Evolutionary conservation across 768 basidiomycete genomes (phyloP).

Genomic region (Pseudohyphozyma bogoriensis): DNA sequence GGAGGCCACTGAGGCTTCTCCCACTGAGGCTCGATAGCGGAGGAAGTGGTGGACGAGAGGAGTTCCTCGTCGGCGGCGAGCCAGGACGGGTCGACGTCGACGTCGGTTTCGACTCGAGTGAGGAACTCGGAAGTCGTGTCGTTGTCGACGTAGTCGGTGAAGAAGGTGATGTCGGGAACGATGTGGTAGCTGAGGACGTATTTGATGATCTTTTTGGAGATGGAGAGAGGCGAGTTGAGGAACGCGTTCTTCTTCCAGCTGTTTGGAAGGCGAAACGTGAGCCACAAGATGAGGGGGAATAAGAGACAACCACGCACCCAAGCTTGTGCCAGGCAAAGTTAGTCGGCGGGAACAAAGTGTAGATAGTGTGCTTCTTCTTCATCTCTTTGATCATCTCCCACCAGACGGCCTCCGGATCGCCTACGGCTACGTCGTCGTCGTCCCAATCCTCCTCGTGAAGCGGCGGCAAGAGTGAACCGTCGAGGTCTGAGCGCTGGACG

Average conservation of each 20-base stretch:
- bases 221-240: constrained; percentile 38
- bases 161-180: constrained; percentile 37
- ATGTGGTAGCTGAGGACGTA: constrained; percentile 40
- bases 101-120: not conserved
- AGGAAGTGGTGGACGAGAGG: not conserved
- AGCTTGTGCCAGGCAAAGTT: constrained; percentile 17
- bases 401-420: not conserved
- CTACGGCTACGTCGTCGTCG: constrained; percentile 1
- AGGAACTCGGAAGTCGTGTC: not conserved
- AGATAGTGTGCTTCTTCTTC: constrained; percentile 20
- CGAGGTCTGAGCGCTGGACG: constrained; percentile 36
- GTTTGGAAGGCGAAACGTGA: not conserved
- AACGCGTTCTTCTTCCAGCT: constrained; percentile 35
- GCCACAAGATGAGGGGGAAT: not conserved
- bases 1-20: too few relatives aligned
- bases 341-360: constrained; percentile 17
- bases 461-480: constrained; percentile 21
- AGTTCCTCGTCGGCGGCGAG: not conserved
- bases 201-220: constrained; percentile 30
- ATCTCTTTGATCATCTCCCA: constrained; percentile 16
- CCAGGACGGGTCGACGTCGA: constrained; percentile 8
- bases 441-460: constrained; percentile 30
- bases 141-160: constrained; percentile 37
- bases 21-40: not conserved
- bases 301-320: not conserved